phyloP scores from a whole-genome alignment of 164 flowering plant genomes.

The Chloranthus sessilifolius region DNA sequence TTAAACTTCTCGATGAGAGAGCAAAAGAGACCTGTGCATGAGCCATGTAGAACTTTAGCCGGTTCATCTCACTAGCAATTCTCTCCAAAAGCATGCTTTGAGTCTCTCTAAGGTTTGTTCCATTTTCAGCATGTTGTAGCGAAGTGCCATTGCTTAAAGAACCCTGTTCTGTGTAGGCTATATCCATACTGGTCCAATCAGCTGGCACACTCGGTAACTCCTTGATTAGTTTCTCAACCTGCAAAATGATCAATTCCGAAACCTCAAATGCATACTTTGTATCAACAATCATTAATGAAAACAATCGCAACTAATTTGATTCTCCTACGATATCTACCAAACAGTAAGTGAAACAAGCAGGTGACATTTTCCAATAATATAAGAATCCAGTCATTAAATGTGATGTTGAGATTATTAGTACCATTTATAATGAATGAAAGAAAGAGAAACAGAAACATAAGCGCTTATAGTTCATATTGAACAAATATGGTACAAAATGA shows the following conservation, averaged over 20 bases:
- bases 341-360: no score
- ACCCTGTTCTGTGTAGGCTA: conserved; percentile 32
- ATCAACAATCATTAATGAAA: no score
- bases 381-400: no score
- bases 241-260: neutral
- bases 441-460: no score
- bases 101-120: conserved; percentile 73
- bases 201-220: conserved; percentile 29
- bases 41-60: conserved; percentile 84
- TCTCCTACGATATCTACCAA: no score
- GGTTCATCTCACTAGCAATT: conserved; percentile 98
- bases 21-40: conserved; percentile 74
- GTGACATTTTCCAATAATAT: no score
- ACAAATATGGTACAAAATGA: no score
- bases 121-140: conserved; percentile 57
- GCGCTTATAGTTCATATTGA: no score
- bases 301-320: no score
- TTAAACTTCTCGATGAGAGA: conserved; percentile 9
- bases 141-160: conserved; percentile 42
- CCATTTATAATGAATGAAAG: no score
- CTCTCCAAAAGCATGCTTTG: conserved; percentile 98
- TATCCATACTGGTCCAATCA: conserved; percentile 69
- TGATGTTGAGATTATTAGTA: no score
- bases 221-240: conserved; percentile 41
- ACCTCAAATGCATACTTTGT: no score